These are phyloP conservation scores for Melaleuca alternifolia DNA, from an alignment of 345 rosid species.

Conservation along the genomic window DNA sequence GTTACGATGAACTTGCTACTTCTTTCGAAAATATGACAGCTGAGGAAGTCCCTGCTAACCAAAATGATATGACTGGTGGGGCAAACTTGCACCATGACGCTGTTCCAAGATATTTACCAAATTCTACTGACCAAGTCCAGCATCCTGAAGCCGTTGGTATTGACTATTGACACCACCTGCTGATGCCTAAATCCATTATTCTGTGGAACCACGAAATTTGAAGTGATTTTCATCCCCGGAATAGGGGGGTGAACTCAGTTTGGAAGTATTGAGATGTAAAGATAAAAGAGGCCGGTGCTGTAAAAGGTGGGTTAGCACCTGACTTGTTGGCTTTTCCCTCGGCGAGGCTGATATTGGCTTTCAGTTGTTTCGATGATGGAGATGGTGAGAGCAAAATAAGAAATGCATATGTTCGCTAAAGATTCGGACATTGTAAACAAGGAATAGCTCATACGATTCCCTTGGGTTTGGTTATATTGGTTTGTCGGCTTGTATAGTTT, in stretches of 20 bases:
- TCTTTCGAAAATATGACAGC: slow-evolving; percentile 26
- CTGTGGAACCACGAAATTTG: neutral
- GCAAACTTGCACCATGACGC: neutral
- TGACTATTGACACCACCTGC: neutral
- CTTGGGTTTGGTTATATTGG: neutral
- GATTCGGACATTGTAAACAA: neutral
- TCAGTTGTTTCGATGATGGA: neutral
- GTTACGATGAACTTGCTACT: slow-evolving; percentile 10
- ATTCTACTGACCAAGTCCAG: neutral
- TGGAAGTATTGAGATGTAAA: neutral
- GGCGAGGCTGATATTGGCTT: neutral
- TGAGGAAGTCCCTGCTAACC: slow-evolving; percentile 12
- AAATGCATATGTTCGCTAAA: neutral
- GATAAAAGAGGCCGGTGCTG: neutral
- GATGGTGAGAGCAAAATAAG: neutral
- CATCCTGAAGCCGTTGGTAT: neutral
- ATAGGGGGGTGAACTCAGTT: neutral
- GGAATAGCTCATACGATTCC: neutral
- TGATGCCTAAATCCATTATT: neutral
- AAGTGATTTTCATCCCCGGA: neutral
- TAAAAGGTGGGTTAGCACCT: neutral
- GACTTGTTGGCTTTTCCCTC: neutral
- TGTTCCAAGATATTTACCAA: neutral
- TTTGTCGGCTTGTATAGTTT: neutral
- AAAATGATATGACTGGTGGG: neutral